These are phyloP conservation scores for Xerocomus cyaneibrunnescens DNA, from an alignment of 1,284 basidiomycete genomes.

Conservation along the genomic window DNA sequence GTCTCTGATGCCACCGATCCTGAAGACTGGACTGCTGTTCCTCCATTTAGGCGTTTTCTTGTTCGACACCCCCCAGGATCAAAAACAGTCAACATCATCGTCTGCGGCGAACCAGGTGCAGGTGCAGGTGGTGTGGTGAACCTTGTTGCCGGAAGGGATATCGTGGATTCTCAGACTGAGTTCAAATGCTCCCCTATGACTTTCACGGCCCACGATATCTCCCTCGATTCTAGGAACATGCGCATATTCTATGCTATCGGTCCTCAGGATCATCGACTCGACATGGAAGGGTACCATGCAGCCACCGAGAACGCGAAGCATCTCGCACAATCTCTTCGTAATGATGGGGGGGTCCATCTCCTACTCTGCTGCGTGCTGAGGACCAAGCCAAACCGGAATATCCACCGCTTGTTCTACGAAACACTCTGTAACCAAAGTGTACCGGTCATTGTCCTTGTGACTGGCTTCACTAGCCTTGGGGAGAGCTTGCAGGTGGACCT, in stretches of 20 bases:
- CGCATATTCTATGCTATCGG: conserved; percentile 26
- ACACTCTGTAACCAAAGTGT: not conserved
- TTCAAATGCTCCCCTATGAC: conserved; percentile 26
- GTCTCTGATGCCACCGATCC: not conserved
- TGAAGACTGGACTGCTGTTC: not conserved
- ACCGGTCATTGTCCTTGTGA: not conserved
- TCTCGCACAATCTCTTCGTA: conserved; percentile 16
- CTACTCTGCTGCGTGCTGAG: conserved; percentile 30
- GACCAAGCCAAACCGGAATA: conserved; percentile 6
- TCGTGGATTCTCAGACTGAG: conserved; percentile 31
- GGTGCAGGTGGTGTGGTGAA: conserved; percentile 25
- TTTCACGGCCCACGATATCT: conserved; percentile 22
- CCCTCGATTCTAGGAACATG: conserved; percentile 20
- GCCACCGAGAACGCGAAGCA: conserved; percentile 22
- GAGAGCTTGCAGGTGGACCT: not conserved
- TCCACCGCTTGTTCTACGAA: not conserved
- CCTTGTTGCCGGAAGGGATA: conserved; percentile 12
- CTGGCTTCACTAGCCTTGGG: not conserved
- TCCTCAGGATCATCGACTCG: conserved; percentile 23
- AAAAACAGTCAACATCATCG: conserved; percentile 29
- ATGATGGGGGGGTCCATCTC: conserved; percentile 28
- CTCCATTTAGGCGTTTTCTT: not conserved
- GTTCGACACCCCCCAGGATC: conserved; percentile 19
- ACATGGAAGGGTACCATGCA: conserved; percentile 17
- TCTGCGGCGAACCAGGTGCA: conserved; percentile 32